A percentile compares a stretch with the other conserved stretches of the same genome.
These are phyloP conservation scores for Eimeria sp. DNA, from an alignment of 169 alveolate species.

Conservation along the genomic window DNA sequence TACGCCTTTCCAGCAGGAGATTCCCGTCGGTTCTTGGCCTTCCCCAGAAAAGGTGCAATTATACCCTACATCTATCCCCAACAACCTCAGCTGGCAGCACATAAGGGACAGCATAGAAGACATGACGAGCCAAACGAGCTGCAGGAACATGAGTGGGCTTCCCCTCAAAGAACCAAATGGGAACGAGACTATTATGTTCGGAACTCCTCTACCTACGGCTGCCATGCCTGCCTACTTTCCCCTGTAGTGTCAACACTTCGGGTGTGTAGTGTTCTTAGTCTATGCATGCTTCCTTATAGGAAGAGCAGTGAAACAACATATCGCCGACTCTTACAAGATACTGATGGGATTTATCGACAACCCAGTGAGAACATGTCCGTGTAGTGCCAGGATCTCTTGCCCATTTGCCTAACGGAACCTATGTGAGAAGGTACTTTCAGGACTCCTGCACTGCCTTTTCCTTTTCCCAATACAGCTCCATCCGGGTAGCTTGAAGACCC, in stretches of 20 bases:
- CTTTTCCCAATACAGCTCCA: neutral
- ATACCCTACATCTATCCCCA: neutral
- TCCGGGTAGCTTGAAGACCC: neutral
- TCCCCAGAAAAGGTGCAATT: slow-evolving; percentile 1
- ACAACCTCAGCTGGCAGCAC: neutral
- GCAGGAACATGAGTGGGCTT: neutral
- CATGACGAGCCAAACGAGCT: neutral
- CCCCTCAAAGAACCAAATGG: neutral
- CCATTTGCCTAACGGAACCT: neutral
- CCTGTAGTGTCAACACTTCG: neutral
- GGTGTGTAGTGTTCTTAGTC: neutral
- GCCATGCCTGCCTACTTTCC: slow-evolving; percentile 60
- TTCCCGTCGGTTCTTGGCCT: slow-evolving; percentile 49
- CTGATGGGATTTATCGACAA: neutral
- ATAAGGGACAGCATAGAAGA: neutral
- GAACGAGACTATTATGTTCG: neutral
- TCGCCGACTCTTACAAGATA: neutral
- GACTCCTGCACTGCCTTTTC: neutral
- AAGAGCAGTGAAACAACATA: neutral
- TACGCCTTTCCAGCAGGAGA: slow-evolving; percentile 47
- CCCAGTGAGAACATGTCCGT: neutral
- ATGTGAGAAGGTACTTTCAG: neutral
- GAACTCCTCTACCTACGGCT: slow-evolving; percentile 27
- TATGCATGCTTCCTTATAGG: neutral
- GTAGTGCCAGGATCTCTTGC: neutral